Evolutionary conservation across 2,329 filamentous ascomycete species (phyloP).

Genomic region (Passalora sequoiae): DNA sequence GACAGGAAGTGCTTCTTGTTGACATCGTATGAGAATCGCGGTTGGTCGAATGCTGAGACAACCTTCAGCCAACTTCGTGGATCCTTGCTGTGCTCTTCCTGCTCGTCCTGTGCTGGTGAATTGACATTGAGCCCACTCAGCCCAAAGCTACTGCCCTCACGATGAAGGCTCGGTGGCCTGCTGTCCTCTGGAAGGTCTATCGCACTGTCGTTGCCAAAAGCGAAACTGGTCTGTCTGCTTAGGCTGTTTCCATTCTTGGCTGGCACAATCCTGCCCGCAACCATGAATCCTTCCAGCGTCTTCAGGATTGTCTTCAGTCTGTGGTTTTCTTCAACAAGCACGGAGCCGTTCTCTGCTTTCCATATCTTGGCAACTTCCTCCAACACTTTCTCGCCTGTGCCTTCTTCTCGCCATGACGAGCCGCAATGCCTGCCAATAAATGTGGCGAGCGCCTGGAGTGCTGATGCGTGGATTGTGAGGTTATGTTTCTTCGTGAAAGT

Average conservation of each 20-base stretch:
- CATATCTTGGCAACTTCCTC: conserved; percentile 87
- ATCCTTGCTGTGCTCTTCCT: conserved; percentile 59
- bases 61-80: conserved; percentile 79
- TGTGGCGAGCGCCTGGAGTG: conserved; percentile 73
- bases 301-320: conserved; percentile 75
- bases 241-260: conserved; percentile 44
- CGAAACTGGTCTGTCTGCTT: conserved; percentile 59
- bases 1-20: conserved; percentile 86
- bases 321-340: conserved; percentile 79
- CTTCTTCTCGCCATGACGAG: conserved; percentile 93
- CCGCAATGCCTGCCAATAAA: conserved; percentile 94
- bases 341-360: conserved; percentile 83
- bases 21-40: conserved; percentile 69
- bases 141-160: conserved; percentile 58
- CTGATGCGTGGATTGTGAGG: conserved; percentile 81
- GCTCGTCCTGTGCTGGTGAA: conserved; percentile 45
- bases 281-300: conserved; percentile 81
- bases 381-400: conserved; percentile 82
- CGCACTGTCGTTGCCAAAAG: conserved; percentile 48
- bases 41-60: conserved; percentile 78
- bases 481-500: conserved; percentile 98
- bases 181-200: conserved; percentile 16
- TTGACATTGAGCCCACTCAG: conserved; percentile 48
- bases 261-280: conserved; percentile 65
- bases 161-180: conserved; percentile 44